phyloP scores from a whole-genome alignment of 192 early-diverging fungal genomes.

The Coemansia nantahalensis region DNA sequence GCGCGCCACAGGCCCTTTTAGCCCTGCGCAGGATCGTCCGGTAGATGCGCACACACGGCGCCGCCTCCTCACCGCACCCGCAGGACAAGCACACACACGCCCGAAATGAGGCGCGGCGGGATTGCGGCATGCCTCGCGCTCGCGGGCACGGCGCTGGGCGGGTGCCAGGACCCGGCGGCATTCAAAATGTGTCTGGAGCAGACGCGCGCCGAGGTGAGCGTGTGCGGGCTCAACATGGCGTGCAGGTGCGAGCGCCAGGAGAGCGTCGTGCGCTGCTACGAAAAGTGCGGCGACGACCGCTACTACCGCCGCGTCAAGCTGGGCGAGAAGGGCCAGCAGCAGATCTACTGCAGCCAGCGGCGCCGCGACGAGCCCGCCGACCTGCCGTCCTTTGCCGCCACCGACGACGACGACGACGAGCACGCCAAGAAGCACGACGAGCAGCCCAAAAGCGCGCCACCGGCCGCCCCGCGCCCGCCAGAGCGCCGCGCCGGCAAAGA shows the following conservation, averaged over 20 bases:
- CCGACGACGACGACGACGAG: constrained; percentile 8
- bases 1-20: too few species aligned
- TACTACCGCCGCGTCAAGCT: constrained; percentile 24
- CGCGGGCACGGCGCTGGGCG: background rate
- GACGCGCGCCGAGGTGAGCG: constrained; percentile 44
- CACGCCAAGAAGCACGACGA: constrained; percentile 3
- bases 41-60: too few species aligned
- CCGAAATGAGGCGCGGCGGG: background rate
- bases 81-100: too few species aligned
- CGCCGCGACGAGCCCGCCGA: constrained; percentile 37
- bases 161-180: constrained; percentile 37
- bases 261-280: constrained; percentile 35
- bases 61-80: too few species aligned
- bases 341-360: constrained; percentile 47
- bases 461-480: background rate
- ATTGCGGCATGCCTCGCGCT: background rate
- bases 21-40: background rate
- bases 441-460: constrained; percentile 6
- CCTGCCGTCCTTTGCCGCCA: constrained; percentile 39
- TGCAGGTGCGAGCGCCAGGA: constrained; percentile 44
- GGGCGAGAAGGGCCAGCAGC: constrained; percentile 39
- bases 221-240: constrained; percentile 51
- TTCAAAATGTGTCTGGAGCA: constrained; percentile 46
- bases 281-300: constrained; percentile 43
- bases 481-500: background rate